A percentile compares a stretch with the other conserved stretches of the same genome.
Conservation (phyloP, 176 grass and related monocot genomes). For the Phoenix roebelenii region DNA sequence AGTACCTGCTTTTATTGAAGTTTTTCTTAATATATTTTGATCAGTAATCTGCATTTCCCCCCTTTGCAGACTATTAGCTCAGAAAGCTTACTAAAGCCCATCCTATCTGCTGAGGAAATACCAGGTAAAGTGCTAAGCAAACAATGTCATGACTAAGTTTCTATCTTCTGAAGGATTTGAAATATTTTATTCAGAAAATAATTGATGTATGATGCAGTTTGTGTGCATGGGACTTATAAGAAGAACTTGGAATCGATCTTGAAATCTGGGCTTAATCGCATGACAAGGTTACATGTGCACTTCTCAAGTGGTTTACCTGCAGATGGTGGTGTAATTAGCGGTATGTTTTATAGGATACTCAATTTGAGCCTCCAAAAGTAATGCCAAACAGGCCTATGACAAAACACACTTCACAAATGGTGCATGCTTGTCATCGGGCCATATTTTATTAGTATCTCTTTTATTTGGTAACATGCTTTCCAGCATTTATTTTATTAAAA, state of each 20-base stretch:
- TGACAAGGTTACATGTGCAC: constrained; percentile 74
- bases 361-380: too few species aligned
- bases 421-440: too few species aligned
- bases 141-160: constrained; percentile 1
- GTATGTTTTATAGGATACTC: constrained; percentile 23
- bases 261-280: constrained; percentile 59
- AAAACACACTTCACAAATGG: too few species aligned
- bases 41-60: neutral
- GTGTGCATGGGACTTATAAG: constrained; percentile 79
- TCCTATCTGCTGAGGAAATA: constrained; percentile 71
- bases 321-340: constrained; percentile 59
- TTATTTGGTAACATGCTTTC: too few species aligned
- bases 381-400: too few species aligned
- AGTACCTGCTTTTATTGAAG: neutral
- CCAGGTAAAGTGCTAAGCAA: constrained; percentile 27
- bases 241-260: constrained; percentile 72
- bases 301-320: constrained; percentile 82
- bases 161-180: neutral
- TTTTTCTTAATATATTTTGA: constrained; percentile 1
- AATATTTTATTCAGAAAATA: constrained; percentile 12
- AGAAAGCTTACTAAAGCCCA: constrained; percentile 80
- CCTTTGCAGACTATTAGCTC: constrained; percentile 50
- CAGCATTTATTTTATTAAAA: too few species aligned
- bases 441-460: too few species aligned
- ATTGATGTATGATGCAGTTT: constrained; percentile 42